Base-by-base conservation (phyloP, 768 basidiomycete species). In the Pholiota conissans region DNA sequence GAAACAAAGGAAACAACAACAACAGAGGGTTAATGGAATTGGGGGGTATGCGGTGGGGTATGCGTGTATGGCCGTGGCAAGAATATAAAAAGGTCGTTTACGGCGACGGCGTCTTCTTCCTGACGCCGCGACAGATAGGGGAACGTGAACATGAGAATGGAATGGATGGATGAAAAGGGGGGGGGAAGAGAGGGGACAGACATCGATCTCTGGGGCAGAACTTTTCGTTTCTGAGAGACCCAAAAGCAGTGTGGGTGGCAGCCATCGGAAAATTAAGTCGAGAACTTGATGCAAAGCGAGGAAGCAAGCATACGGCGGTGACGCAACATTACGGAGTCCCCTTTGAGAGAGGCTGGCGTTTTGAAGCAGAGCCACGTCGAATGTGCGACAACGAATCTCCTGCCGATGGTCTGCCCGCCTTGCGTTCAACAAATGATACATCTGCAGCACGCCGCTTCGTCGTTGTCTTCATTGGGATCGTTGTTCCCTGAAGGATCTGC, bases 341-440 rank as follows among this genome's bases (percentile, higher is more conserved):
- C n/a, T n/a, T n/a, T n/a, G n/a, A n/a, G n/a, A n/a, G n/a, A n/a
- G n/a, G n/a, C n/a, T n/a, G 29, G 49, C 29, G 18, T n/a, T 11
- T 30, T 32, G 49, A 34, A 32, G n/a, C 49, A 8, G 16, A 20
- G 30, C 20, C 47, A n/a, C 9, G 14, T 20, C 34, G 49, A 13
- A 49, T 8, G 32, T 8, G n/a, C 16, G 10, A 32, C 28, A 30
- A 18, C 30, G 39, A 26, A 47, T 14, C 18, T 10, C 22, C 30
- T 32, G 18, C 51, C 9, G 11, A 5, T 52, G 30, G 13, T 37
- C 22, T 8, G 32, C 37, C 20, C 29, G 9, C 29, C 10, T 16
- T 24, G 32, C 16, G 53, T 47, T 66, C 60, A 69, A 50, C 67
- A 69, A 40, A 69, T 65, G 42, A 69, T 59, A 35, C 67, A 69